Evolutionary conservation across 2,329 filamentous ascomycete genomes (phyloP), one percentile per base, ranked within the genome.

Genomic region (Ceratocystis cubensis): DNA sequence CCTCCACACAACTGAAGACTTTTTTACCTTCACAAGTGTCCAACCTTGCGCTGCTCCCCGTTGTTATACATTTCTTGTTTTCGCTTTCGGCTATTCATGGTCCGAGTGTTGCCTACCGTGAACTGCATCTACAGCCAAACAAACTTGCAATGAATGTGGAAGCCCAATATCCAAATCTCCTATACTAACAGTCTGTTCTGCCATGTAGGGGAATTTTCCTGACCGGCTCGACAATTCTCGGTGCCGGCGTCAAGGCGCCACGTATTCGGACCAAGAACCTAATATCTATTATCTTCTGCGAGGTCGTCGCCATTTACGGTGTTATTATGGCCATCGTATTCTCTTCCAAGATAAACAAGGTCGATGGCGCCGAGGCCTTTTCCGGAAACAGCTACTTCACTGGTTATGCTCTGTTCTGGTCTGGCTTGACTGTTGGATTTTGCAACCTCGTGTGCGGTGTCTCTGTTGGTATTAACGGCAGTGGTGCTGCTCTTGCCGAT

Each of bases 311-410:
- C 77, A 99, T 99, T 77, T 99, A 99, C 82, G 95, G 95, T 73
- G 93, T 99, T 78, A 99, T 99, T 79, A 99, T 99, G 91, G 88
- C 92, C 73, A 99, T 99, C 75, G 89, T 99, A 73, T 97, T 97
- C 80, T 95, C 92, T 57, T 84, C 92, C 69, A 96, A 96, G 78
- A 79, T 99, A 72, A 82, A 84, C 72, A 76, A 82, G 66, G 82
- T 94, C 37, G 74, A 80, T 56, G 82, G 82, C 66, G 83, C 87
- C 48, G 81, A 82, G 20, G 76, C 91, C 37, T 88, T 88, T 78
- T 88, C 88, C 13, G 85, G 83, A 64, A 85, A 84, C 75, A 90
- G 91, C 73, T 94, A 93, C 79, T 99, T 96, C 76, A 96, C 92
- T 28, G 94, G 94, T 70, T 99, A 87, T 75, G 92, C 94, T 44